Evolutionary conservation across 441 rosid genomes (phyloP).

Genomic region (Sinapis alba): DNA sequence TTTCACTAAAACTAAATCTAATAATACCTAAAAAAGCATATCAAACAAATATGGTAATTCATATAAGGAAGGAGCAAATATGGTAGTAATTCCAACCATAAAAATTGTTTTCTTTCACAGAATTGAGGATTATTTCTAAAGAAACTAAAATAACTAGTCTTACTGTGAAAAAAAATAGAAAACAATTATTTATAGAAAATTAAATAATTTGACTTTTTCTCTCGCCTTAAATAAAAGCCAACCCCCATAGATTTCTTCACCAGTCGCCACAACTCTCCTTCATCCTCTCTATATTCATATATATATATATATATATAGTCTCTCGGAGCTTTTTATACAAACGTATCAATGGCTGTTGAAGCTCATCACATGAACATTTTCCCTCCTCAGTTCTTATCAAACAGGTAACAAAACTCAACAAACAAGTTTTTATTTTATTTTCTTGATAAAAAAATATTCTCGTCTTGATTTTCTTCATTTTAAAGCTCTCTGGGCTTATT

Average conservation of each 20-base stretch:
- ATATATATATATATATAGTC: constrained; percentile 2
- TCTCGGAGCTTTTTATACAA: constrained; percentile 28
- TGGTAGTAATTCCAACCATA: constrained; percentile 14
- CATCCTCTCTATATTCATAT: constrained; percentile 2
- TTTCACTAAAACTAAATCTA: not conserved
- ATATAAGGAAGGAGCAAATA: not conserved
- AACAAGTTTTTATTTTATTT: not conserved
- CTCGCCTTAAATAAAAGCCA: constrained; percentile 40
- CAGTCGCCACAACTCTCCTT: constrained; percentile 37
- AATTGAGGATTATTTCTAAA: not conserved
- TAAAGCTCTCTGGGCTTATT: not conserved
- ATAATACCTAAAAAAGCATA: not conserved
- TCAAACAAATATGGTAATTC: not conserved
- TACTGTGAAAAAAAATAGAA: not conserved
- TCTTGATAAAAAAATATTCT: not conserved
- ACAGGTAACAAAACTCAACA: constrained; percentile 22
- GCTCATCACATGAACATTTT: constrained; percentile 35
- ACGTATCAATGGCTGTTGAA: constrained; percentile 38
- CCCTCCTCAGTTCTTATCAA: constrained; percentile 26
- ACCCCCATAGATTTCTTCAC: constrained; percentile 39
- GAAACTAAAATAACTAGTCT: not conserved
- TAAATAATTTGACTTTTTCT: constrained; percentile 31
- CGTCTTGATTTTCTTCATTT: not conserved
- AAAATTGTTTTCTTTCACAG: not conserved
- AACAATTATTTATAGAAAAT: constrained; percentile 28